These are phyloP conservation scores for Verticillium nonalfalfae DNA, from an alignment of 2,329 filamentous ascomycete species.

Conservation along the genomic window DNA sequence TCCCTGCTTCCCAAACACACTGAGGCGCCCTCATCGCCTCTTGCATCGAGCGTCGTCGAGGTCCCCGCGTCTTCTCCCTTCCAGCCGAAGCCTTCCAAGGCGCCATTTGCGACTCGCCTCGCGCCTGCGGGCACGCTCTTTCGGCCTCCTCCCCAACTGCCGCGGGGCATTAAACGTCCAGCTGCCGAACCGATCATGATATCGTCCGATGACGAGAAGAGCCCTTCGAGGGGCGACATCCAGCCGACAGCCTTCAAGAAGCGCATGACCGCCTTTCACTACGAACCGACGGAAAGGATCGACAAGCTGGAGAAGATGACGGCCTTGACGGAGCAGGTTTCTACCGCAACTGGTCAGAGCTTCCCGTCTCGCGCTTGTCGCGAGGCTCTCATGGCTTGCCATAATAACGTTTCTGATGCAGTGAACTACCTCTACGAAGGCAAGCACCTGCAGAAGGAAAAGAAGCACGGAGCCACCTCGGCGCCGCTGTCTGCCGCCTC, in stretches of 20 bases:
- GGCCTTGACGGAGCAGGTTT: conserved; percentile 21
- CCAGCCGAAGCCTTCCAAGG: conserved; percentile 22
- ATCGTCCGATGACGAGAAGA: conserved; percentile 47
- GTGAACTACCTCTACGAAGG: conserved; percentile 20
- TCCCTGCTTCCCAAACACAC: conserved; percentile 19
- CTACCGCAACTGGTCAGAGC: conserved; percentile 23
- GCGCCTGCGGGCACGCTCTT: conserved; percentile 72
- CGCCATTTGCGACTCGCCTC: conserved; percentile 49
- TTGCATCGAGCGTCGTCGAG: conserved; percentile 50
- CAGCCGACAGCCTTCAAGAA: conserved; percentile 51
- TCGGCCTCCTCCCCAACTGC: conserved; percentile 35
- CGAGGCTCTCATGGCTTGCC: conserved; percentile 23
- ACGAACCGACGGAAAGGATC: conserved; percentile 40
- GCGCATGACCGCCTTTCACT: conserved; percentile 31
- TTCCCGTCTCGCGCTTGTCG: conserved; percentile 22
- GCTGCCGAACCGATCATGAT: conserved; percentile 37
- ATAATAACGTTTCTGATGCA: conserved; percentile 28
- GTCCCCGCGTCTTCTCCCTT: conserved; percentile 86
- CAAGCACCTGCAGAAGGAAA: conserved; percentile 10
- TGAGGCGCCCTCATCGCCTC: conserved; percentile 32
- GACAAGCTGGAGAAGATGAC: conserved; percentile 28
- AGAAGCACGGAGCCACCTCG: neutral
- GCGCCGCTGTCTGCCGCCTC: neutral
- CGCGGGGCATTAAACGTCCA: conserved; percentile 23
- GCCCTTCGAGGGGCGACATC: conserved; percentile 53